Conservation (phyloP, 2,329 filamentous ascomycete genomes). For the Leptosphaerulina australis region DNA sequence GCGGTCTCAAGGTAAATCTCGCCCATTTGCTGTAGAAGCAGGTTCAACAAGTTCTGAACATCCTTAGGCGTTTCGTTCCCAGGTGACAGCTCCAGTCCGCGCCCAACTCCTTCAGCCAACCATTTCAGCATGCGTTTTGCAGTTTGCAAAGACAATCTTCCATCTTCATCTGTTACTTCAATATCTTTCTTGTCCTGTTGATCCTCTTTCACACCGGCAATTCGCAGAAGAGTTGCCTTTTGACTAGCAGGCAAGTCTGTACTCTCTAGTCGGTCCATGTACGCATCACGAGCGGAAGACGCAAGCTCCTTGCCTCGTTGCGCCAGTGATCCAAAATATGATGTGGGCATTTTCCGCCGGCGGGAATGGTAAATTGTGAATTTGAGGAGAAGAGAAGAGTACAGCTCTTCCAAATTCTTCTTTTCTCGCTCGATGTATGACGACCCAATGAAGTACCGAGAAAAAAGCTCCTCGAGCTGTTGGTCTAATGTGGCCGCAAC, state of each 20-base stretch:
- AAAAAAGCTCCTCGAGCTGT: conserved; percentile 69
- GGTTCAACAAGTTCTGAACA: conserved; percentile 79
- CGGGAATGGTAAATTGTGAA: conserved; percentile 94
- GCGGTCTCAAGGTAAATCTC: conserved; percentile 75
- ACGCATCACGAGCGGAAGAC: conserved; percentile 86
- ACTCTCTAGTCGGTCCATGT: conserved; percentile 85
- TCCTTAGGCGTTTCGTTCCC: conserved; percentile 92
- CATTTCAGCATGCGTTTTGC: conserved; percentile 98
- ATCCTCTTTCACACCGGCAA: conserved; percentile 80
- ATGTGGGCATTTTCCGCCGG: conserved; percentile 84
- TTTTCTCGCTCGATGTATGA: conserved; percentile 71
- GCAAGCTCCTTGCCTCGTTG: conserved; percentile 89
- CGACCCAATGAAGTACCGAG: conserved; percentile 68
- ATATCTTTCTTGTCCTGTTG: conserved; percentile 82
- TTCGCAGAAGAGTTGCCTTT: conserved; percentile 85
- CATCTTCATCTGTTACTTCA: conserved; percentile 89
- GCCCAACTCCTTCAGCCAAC: conserved; percentile 91
- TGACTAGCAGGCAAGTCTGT: conserved; percentile 87
- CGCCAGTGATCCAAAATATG: conserved; percentile 90
- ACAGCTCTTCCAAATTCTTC: conserved; percentile 75
- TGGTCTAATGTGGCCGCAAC: conserved; percentile 74
- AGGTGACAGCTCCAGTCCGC: conserved; percentile 87
- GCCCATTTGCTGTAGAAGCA: conserved; percentile 86
- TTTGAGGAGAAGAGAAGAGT: conserved; percentile 92
- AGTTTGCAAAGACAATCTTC: conserved; percentile 77